These are phyloP conservation scores for Adiantum capillusveneris DNA, from an alignment of 75 land plant genomes.

Conservation along the genomic window DNA sequence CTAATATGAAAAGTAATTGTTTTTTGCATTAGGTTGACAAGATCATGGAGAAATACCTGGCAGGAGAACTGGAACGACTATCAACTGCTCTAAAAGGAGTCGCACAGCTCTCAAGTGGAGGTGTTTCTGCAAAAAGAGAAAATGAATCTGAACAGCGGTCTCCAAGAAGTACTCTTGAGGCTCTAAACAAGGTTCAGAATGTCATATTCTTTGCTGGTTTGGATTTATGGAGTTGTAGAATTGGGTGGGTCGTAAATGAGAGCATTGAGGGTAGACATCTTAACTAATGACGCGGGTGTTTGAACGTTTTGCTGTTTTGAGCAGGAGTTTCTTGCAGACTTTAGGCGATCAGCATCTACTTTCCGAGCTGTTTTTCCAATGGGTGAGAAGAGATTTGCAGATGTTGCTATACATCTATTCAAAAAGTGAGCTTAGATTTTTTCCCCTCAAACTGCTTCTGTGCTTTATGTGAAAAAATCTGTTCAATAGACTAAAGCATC, in stretches of 20 bases:
- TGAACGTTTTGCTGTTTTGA: not conserved
- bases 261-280: no score
- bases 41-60: slow-evolving; percentile 18
- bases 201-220: no score
- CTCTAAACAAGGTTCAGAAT: not conserved
- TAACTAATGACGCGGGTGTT: not conserved
- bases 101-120: slow-evolving; percentile 1
- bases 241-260: no score
- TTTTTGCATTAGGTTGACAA: slow-evolving; percentile 14
- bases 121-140: not conserved
- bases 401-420: slow-evolving; percentile 57
- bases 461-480: no score
- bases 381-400: slow-evolving; percentile 54
- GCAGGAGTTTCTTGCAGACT: slow-evolving; percentile 70
- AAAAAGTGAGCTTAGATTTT: slow-evolving; percentile 35
- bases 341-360: slow-evolving; percentile 63
- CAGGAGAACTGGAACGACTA: slow-evolving; percentile 11
- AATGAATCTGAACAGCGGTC: not conserved
- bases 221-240: no score
- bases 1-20: no score
- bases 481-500: not conserved
- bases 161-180: not conserved
- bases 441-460: no score
- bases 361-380: slow-evolving; percentile 73
- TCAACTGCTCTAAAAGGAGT: not conserved